Percentiles rank a stretch among this genome's conserved stretches.
phyloP scores from a whole-genome alignment of 2,329 filamentous ascomycete genomes.

The Ilyonectria destructans region DNA sequence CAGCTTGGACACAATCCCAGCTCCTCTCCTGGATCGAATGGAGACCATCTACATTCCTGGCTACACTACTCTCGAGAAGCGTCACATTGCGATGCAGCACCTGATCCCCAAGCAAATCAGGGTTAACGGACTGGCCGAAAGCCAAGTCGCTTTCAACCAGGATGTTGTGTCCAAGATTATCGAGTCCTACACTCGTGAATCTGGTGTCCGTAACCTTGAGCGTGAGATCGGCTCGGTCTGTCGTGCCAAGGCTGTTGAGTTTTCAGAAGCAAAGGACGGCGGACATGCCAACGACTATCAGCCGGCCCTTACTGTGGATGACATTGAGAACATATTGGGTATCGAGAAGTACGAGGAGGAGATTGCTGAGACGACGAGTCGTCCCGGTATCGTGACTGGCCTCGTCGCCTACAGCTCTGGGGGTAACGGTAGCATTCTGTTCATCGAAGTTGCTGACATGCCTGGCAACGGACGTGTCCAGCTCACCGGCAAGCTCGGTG shows the following conservation, averaged over 20 bases:
- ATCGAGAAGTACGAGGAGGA: slow-evolving; percentile 97
- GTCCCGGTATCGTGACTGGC: slow-evolving; percentile 95
- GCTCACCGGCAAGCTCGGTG: slow-evolving; percentile 95
- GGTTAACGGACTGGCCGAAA: slow-evolving; percentile 85
- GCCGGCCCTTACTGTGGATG: slow-evolving; percentile 80
- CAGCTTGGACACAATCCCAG: slow-evolving; percentile 92
- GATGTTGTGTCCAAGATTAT: slow-evolving; percentile 96
- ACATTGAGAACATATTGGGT: slow-evolving; percentile 92
- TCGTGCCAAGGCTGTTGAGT: slow-evolving; percentile 95
- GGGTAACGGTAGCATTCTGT: slow-evolving; percentile 95
- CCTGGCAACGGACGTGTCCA: slow-evolving; percentile 93
- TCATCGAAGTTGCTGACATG: slow-evolving; percentile 99
- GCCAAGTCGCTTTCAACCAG: slow-evolving; percentile 83
- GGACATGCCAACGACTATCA: slow-evolving; percentile 80
- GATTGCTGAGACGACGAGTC: slow-evolving; percentile 87
- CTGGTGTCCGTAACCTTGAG: slow-evolving; percentile 95
- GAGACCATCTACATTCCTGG: slow-evolving; percentile 94
- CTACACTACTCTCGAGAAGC: slow-evolving; percentile 97
- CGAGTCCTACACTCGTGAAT: slow-evolving; percentile 95
- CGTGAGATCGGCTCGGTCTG: slow-evolving; percentile 96
- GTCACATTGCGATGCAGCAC: slow-evolving; percentile 93
- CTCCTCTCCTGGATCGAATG: slow-evolving; percentile 96
- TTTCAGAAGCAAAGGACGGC: slow-evolving; percentile 88
- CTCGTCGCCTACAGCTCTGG: slow-evolving; percentile 95
- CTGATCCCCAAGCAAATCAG: slow-evolving; percentile 97